Evolutionary conservation across 768 basidiomycete genomes (phyloP).

Genomic region (Trametes elegans): DNA sequence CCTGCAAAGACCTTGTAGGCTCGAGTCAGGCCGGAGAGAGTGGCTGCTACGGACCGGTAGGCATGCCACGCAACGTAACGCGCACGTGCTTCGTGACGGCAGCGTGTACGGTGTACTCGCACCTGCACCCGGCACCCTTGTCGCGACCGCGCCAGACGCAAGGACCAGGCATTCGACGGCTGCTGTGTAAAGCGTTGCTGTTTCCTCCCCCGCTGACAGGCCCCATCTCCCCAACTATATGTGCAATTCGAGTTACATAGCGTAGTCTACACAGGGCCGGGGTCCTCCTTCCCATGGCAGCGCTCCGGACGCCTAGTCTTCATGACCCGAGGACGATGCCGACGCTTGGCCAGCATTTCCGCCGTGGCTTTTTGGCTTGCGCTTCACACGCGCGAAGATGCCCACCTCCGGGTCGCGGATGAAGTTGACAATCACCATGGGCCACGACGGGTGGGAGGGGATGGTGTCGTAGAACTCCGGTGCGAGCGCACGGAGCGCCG

Average conservation of each 20-base stretch:
- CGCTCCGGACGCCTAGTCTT: constrained; percentile 1
- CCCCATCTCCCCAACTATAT: no score
- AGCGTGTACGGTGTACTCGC: no score
- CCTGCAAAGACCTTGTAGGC: background rate
- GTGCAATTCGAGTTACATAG: no score
- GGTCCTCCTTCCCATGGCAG: no score
- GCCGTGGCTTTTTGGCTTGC: constrained; percentile 44
- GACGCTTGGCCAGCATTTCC: constrained; percentile 1
- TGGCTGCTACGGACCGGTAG: background rate
- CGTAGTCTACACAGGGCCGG: no score
- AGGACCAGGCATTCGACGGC: no score
- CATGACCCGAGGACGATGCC: constrained; percentile 1
- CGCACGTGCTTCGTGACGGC: constrained; percentile 12
- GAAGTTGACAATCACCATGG: constrained; percentile 92
- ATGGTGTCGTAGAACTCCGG: constrained; percentile 90
- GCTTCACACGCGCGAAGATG: constrained; percentile 84
- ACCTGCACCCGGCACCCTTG: background rate
- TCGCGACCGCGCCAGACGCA: background rate
- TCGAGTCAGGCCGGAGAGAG: background rate
- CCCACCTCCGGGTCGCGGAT: constrained; percentile 89
- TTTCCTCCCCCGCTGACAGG: no score
- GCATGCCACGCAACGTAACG: constrained; percentile 6
- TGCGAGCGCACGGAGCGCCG: constrained; percentile 76
- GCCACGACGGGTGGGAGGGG: constrained; percentile 89
- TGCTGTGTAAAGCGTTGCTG: no score